Evolutionary conservation across 164 flowering plant genomes (phyloP), one percentile per base, ranked within the genome.

Genomic region (Cinnamomum chago): DNA sequence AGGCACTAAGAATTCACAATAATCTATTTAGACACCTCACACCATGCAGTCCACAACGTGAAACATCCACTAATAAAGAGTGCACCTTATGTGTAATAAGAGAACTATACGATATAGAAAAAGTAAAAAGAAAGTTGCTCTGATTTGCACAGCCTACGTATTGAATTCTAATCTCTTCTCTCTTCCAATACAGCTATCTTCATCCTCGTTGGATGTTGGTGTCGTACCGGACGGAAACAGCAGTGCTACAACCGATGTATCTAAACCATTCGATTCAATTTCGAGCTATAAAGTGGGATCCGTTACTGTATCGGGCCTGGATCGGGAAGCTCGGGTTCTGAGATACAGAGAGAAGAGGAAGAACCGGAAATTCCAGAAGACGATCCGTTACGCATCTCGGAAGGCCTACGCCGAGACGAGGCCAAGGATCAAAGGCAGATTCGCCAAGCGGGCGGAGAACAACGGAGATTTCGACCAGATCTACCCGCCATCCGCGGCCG

Each of bases 311-410:
- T 75, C 85, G 5, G 84, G 90, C 4, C 75, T 81, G 28, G 97
- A 95, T 58, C 74, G 99, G 62, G 91, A 92, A 76, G 98, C 96
- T 5, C 86, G 97, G 83, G 98, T 95, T 66, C 65, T 90, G 82
- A 89, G 98, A 88, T 95, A 95, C 84, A 86, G 92, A 67, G 97
- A 95, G 92, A 93, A 93, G 87, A 83, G 96, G 73, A 95, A 93
- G 91, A 93, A 89, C 79, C 52, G 99, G 52, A 93, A 90, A 78
- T 95, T 95, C 83, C 94, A 93, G 88, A 95, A 95, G 86, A 95
- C 97, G 47, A 92, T 95, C 70, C 86, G 98, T 2, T 95, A 95
- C 73, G 97, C 98, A 0, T 95, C 99, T 0, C 77, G 99, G n/a
- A 95, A 95, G 76, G 99, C 99, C 0, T 95, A 95, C 65, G 99